Evolutionary conservation across 2,329 filamentous ascomycete genomes (phyloP).

Genomic region (Cercospora nicotianae): DNA sequence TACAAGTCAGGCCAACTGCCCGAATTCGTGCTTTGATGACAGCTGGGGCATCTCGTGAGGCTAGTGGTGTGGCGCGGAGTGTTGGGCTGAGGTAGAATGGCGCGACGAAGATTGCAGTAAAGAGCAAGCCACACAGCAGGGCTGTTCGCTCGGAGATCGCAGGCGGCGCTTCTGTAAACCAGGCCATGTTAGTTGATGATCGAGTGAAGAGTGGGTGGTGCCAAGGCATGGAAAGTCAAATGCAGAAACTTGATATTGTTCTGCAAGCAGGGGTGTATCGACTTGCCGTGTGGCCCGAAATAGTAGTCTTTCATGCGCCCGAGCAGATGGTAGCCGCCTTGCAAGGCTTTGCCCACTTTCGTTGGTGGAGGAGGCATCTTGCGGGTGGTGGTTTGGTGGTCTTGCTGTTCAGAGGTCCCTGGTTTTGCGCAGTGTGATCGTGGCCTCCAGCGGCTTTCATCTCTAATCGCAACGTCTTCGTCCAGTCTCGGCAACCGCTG

Average conservation of each 20-base stretch:
- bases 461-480: not conserved
- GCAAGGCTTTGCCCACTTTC: constrained; percentile 15
- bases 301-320: constrained; percentile 19
- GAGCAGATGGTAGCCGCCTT: constrained; percentile 18
- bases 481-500: not conserved
- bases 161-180: constrained; percentile 22
- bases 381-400: not conserved
- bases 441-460: not conserved
- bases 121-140: constrained; percentile 54
- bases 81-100: constrained; percentile 82
- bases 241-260: constrained; percentile 13
- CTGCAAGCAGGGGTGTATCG: not conserved
- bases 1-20: constrained; percentile 74
- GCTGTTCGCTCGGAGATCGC: constrained; percentile 33
- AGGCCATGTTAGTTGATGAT: constrained; percentile 12
- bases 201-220: not conserved
- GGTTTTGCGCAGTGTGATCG: not conserved
- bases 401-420: not conserved
- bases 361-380: constrained; percentile 18
- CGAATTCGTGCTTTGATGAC: constrained; percentile 85
- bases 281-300: constrained; percentile 21
- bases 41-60: constrained; percentile 82
- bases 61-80: constrained; percentile 74
- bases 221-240: constrained; percentile 8
- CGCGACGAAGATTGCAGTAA: constrained; percentile 85